Conservation (phyloP, 2,329 filamentous ascomycete species). For the Fusarium buxicola region DNA sequence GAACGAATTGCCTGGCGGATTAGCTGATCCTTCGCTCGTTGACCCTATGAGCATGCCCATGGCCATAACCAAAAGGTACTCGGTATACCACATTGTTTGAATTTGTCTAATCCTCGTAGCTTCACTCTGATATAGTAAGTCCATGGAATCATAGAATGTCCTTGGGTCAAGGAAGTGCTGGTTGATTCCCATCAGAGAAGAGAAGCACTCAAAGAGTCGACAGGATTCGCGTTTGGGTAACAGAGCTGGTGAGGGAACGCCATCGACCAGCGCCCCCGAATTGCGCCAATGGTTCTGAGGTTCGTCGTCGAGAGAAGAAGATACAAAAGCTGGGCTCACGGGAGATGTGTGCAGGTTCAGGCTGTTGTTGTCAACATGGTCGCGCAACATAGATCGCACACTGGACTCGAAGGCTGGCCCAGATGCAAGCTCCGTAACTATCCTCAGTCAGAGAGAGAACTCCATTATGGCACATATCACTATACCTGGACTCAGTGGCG, state of each 20-base stretch:
- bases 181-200: constrained; percentile 43
- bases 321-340: constrained; percentile 49
- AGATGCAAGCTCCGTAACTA: constrained; percentile 29
- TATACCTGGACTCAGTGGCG: constrained; percentile 16
- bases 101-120: constrained; percentile 21
- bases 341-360: constrained; percentile 15
- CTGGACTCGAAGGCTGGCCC: constrained; percentile 42
- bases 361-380: constrained; percentile 25
- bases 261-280: constrained; percentile 41
- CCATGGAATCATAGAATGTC: constrained; percentile 42
- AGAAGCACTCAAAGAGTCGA: constrained; percentile 39
- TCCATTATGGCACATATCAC: neutral
- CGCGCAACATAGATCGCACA: constrained; percentile 36
- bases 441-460: neutral
- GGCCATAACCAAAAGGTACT: constrained; percentile 48
- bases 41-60: constrained; percentile 46
- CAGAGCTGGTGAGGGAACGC: constrained; percentile 14
- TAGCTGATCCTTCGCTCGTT: constrained; percentile 27
- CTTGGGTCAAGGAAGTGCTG: constrained; percentile 48
- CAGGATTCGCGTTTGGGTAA: constrained; percentile 36
- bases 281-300: constrained; percentile 20
- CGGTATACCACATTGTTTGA: constrained; percentile 43
- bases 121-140: constrained; percentile 42
- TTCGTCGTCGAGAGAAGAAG: constrained; percentile 40
- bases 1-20: constrained; percentile 40